Evolutionary conservation across 164 flowering plant genomes (phyloP).

Genomic region (grape (Vitis vinifera)): DNA sequence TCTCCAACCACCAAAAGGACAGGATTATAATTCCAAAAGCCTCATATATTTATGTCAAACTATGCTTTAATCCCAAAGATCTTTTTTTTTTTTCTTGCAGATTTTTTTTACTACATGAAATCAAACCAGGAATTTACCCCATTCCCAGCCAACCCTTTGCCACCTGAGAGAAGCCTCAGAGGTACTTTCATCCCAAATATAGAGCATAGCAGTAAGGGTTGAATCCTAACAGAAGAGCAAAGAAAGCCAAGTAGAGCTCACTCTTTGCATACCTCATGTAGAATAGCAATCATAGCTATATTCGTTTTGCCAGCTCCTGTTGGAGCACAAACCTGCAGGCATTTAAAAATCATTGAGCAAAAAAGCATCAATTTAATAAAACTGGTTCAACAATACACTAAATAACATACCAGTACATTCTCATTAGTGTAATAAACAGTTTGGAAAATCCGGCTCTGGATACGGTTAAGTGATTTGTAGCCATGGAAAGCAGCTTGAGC

Average conservation of each 20-base stretch:
- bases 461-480: conserved; percentile 87
- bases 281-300: conserved; percentile 91
- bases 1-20: no score
- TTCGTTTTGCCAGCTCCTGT: conserved; percentile 99
- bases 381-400: neutral
- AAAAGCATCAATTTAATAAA: neutral
- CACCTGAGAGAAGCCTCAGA: no score
- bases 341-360: neutral
- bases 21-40: no score
- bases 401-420: conserved; percentile 74
- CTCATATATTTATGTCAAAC: no score
- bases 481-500: conserved; percentile 98
- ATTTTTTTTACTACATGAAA: no score
- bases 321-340: conserved; percentile 95
- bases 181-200: no score
- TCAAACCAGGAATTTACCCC: no score
- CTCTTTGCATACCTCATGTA: conserved; percentile 74
- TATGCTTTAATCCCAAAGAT: no score
- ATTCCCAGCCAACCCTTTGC: no score
- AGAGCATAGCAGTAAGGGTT: no score
- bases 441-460: conserved; percentile 88
- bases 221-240: neutral
- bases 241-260: neutral
- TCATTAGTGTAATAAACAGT: conserved; percentile 86
- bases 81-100: no score